Evolutionary conservation across 441 rosid genomes (phyloP).

Genomic region (Gossypium laxum): DNA sequence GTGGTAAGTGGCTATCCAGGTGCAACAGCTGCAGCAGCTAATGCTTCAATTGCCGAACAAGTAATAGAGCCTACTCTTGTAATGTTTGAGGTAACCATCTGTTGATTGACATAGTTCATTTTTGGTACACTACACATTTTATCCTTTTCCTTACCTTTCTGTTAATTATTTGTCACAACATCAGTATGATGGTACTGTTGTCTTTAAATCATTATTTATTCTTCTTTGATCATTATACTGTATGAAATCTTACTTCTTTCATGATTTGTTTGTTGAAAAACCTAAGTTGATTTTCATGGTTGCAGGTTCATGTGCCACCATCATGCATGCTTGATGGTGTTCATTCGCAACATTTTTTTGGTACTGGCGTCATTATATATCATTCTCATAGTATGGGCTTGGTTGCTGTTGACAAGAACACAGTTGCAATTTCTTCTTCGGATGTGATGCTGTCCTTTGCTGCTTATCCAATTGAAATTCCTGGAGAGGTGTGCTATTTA

Average conservation of each 20-base stretch:
- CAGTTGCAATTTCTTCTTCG: constrained; percentile 72
- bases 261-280: neutral
- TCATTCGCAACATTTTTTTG: constrained; percentile 69
- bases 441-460: constrained; percentile 96
- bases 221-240: neutral
- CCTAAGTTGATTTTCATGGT: constrained; percentile 3
- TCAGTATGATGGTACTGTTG: neutral
- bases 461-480: constrained; percentile 92
- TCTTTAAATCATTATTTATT: neutral
- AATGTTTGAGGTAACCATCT: constrained; percentile 68
- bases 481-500: constrained; percentile 67
- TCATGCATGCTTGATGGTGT: constrained; percentile 95
- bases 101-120: neutral
- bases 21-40: constrained; percentile 37
- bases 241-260: neutral
- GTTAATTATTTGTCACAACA: neutral
- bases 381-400: constrained; percentile 86
- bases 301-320: constrained; percentile 87
- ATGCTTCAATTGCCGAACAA: constrained; percentile 72
- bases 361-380: constrained; percentile 80
- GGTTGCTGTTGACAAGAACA: constrained; percentile 87
- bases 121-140: neutral
- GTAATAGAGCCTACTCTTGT: constrained; percentile 93
- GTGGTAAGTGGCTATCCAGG: constrained; percentile 39
- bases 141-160: neutral